Conservation (phyloP, 2,329 filamentous ascomycete species). For the Eutypella sp. region DNA sequence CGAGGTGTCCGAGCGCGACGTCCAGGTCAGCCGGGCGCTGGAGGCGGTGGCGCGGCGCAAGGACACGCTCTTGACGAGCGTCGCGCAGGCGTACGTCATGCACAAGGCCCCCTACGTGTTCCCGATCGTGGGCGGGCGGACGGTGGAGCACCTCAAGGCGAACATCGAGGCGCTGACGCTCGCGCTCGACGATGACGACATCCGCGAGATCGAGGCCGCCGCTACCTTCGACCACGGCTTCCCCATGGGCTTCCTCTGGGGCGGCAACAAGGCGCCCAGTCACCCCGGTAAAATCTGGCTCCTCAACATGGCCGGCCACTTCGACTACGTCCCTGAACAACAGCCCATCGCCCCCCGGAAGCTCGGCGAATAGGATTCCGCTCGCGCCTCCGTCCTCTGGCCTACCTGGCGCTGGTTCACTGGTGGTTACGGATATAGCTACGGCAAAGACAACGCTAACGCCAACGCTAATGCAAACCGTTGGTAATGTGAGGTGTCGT, state of each 20-base stretch:
- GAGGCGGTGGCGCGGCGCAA: slow-evolving; percentile 55
- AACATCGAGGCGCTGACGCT: slow-evolving; percentile 53
- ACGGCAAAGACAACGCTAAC: too few relatives aligned
- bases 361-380: slow-evolving; percentile 35
- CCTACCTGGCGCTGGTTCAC: slow-evolving; percentile 13
- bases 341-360: slow-evolving; percentile 38
- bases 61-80: slow-evolving; percentile 50
- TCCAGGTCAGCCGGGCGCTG: slow-evolving; percentile 50
- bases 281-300: slow-evolving; percentile 39
- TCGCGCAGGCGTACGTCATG: slow-evolving; percentile 50
- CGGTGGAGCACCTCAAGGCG: slow-evolving; percentile 44
- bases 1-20: slow-evolving; percentile 47
- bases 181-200: slow-evolving; percentile 44
- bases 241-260: slow-evolving; percentile 52
- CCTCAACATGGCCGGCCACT: slow-evolving; percentile 41
- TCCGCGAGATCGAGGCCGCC: slow-evolving; percentile 49
- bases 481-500: too few relatives aligned
- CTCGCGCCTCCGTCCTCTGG: slow-evolving; percentile 8
- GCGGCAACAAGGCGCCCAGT: slow-evolving; percentile 20
- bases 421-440: background rate
- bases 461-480: too few relatives aligned
- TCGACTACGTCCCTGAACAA: slow-evolving; percentile 43
- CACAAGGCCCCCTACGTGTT: slow-evolving; percentile 49
- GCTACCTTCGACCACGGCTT: slow-evolving; percentile 52
- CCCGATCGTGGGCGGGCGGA: slow-evolving; percentile 48